Conservation (phyloP, 805 yeast genomes). For the Saccharomycopsis guyanensis region DNA sequence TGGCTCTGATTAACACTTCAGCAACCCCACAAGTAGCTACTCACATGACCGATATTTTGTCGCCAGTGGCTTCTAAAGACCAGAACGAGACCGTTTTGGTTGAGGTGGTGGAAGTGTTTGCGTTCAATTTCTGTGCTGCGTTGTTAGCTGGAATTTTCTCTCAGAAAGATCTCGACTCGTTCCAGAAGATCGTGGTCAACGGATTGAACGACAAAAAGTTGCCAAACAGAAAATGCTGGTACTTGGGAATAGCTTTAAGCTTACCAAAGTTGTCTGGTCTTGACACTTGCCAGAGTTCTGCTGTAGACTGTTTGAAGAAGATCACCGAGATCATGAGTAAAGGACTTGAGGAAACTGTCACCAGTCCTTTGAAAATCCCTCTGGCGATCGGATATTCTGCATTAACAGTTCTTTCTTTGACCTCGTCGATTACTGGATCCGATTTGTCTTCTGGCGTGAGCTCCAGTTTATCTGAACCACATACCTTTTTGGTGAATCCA, state of each 20-base stretch:
- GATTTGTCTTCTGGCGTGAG: not conserved
- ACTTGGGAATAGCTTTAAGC: conserved; percentile 37
- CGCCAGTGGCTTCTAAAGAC: conserved; percentile 60
- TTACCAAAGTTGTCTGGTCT: no score
- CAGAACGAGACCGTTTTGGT: conserved; percentile 60
- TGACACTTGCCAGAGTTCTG: not conserved
- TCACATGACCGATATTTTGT: conserved; percentile 36
- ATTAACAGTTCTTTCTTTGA: not conserved
- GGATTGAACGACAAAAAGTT: conserved; percentile 65
- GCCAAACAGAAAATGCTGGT: conserved; percentile 63
- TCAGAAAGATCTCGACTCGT: conserved; percentile 19
- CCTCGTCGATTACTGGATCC: not conserved
- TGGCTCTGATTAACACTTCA: conserved; percentile 30
- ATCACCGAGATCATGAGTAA: not conserved
- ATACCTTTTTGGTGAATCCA: conserved; percentile 41
- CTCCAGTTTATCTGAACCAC: conserved; percentile 27
- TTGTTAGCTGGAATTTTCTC: not conserved
- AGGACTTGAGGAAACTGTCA: conserved; percentile 37
- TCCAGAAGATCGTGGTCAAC: conserved; percentile 32
- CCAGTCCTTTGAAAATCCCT: conserved; percentile 43
- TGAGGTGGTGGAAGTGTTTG: conserved; percentile 43
- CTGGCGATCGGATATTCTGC: conserved; percentile 9
- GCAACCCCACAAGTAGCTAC: conserved; percentile 21
- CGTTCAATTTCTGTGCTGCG: conserved; percentile 29
- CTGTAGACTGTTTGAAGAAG: not conserved